A percentile compares a stretch with the other conserved stretches of the same genome.
Conservation (phyloP, 768 basidiomycete species). For the Lenzites betulinus region DNA sequence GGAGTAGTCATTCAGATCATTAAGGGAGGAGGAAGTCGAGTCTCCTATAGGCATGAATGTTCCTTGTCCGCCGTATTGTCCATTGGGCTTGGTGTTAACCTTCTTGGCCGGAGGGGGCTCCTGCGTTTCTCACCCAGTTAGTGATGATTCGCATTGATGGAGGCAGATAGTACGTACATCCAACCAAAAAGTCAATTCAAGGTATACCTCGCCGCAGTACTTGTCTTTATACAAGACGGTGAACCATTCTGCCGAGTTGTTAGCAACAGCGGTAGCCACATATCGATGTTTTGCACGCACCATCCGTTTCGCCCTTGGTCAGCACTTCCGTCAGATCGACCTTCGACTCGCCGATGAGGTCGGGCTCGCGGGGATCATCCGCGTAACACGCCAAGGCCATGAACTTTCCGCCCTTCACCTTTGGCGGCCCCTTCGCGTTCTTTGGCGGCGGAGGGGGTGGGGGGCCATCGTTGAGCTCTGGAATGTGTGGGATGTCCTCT, state of each 20-base stretch:
- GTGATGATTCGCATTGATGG: too few species aligned
- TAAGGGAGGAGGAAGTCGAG: constrained; percentile 27
- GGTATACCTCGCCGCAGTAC: constrained; percentile 93
- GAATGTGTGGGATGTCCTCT: constrained; percentile 41
- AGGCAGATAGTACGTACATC: constrained; percentile 55
- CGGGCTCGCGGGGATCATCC: constrained; percentile 93
- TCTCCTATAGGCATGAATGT: constrained; percentile 57
- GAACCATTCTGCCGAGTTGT: constrained; percentile 79
- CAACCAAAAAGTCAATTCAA: constrained; percentile 97
- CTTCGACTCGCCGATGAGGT: constrained; percentile 88
- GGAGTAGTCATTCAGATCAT: constrained; percentile 11
- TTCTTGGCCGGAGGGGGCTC: constrained; percentile 81
- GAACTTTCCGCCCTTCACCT: constrained; percentile 68
- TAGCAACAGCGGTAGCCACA: constrained; percentile 14
- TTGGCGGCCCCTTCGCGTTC: constrained; percentile 47
- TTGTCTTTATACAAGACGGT: constrained; percentile 86
- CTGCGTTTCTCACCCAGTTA: constrained; percentile 36
- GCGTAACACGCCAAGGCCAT: constrained; percentile 91
- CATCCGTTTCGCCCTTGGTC: constrained; percentile 96
- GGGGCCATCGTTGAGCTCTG: constrained; percentile 35
- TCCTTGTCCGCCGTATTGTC: constrained; percentile 79
- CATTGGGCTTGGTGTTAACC: constrained; percentile 44
- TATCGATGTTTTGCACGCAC: constrained; percentile 46
- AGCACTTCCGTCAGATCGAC: constrained; percentile 89
- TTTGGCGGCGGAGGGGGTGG: constrained; percentile 73